phyloP scores from a whole-genome alignment of 768 basidiomycete species.

The Leccinum fibrillosum region DNA sequence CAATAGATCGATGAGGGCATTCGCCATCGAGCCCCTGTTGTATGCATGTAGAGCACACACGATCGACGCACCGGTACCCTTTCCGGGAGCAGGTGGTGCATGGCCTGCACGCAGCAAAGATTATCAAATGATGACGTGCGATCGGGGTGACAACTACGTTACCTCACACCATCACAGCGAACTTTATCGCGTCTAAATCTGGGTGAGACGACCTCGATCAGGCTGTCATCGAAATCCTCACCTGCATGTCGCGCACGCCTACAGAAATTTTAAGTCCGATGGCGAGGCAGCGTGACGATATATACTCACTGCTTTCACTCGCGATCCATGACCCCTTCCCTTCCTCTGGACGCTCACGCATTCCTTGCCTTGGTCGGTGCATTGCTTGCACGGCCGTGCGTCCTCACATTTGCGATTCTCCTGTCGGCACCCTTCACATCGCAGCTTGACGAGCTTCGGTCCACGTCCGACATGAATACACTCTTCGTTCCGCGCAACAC shows the following conservation, averaged over 20 bases:
- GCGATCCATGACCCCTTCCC: conserved; percentile 54
- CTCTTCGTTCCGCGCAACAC: conserved; percentile 49
- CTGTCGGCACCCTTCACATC: conserved; percentile 56
- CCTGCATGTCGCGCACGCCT: conserved; percentile 67
- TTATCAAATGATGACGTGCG: conserved; percentile 3
- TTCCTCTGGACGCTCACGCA: conserved; percentile 51
- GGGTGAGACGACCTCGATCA: conserved; percentile 12
- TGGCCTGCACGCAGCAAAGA: conserved; percentile 35
- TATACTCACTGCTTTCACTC: conserved; percentile 55
- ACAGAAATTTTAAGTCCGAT: conserved; percentile 12
- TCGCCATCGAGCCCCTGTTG: conserved; percentile 44
- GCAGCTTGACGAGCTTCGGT: conserved; percentile 55
- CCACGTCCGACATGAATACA: conserved; percentile 56
- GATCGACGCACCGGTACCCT: conserved; percentile 50
- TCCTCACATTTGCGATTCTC: conserved; percentile 62
- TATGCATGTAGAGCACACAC: conserved; percentile 42
- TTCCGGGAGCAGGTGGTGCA: conserved; percentile 50
- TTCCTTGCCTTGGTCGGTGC: conserved; percentile 42
- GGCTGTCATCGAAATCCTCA: conserved; percentile 23
- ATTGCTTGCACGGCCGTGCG: conserved; percentile 51
- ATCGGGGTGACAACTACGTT: conserved; percentile 11
- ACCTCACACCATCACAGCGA: conserved; percentile 59
- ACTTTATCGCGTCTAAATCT: conserved; percentile 55
- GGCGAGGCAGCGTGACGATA: conserved; percentile 4
- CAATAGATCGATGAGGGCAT: conserved; percentile 40